Percentiles rank a stretch among this genome's conserved stretches.
phyloP scores from a whole-genome alignment of 768 basidiomycete species.

The Collybiopsis luxurians region DNA sequence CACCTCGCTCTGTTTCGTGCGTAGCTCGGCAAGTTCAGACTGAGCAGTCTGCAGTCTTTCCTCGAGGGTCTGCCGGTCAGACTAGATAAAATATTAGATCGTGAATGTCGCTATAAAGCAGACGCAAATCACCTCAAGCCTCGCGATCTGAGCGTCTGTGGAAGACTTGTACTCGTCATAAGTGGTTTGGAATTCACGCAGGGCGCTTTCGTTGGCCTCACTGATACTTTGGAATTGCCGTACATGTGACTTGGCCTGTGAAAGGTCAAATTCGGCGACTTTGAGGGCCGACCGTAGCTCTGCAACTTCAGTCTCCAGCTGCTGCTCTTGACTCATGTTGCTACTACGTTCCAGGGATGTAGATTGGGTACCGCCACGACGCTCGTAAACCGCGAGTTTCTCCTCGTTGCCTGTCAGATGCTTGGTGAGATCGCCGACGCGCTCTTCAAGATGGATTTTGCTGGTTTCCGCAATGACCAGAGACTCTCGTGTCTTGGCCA shows the following conservation, averaged over 20 bases:
- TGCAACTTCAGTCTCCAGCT: constrained; percentile 81
- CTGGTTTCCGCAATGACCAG: constrained; percentile 74
- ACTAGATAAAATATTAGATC: constrained; percentile 34
- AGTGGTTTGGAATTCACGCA: constrained; percentile 64
- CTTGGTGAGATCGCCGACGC: constrained; percentile 55
- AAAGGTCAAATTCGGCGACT: constrained; percentile 73
- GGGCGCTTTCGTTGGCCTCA: constrained; percentile 75
- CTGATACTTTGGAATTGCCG: constrained; percentile 88
- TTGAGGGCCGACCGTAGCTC: constrained; percentile 82
- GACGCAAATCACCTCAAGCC: constrained; percentile 54
- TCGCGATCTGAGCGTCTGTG: constrained; percentile 65
- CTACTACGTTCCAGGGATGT: neutral
- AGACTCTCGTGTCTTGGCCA: constrained; percentile 66
- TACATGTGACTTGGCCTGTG: constrained; percentile 66
- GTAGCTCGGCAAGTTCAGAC: constrained; percentile 49
- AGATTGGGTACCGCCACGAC: constrained; percentile 39
- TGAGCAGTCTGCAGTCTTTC: constrained; percentile 56
- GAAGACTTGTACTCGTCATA: constrained; percentile 79
- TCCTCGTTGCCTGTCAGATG: constrained; percentile 77
- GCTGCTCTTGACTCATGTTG: constrained; percentile 66
- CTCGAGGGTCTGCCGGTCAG: constrained; percentile 60
- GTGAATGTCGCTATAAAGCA: neutral
- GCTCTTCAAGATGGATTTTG: constrained; percentile 75
- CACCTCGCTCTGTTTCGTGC: constrained; percentile 50
- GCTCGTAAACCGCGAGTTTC: constrained; percentile 86